These are phyloP conservation scores for Globisporangium polare DNA, from an alignment of 352 stramenopile genomes.

Conservation along the genomic window DNA sequence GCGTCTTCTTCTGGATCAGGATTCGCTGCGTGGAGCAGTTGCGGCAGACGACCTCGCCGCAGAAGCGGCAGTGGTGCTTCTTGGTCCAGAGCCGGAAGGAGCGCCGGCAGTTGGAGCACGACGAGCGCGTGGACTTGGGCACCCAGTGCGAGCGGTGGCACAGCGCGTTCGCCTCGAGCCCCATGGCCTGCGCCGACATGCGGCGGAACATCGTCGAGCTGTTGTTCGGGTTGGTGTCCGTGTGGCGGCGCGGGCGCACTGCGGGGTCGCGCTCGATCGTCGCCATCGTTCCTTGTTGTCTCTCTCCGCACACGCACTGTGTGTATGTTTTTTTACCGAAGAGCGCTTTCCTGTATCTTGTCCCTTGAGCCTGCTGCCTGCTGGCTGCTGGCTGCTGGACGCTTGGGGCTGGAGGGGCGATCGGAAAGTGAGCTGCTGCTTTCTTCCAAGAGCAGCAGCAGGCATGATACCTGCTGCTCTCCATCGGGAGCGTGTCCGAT, in stretches of 20 bases:
- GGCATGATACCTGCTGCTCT: not conserved
- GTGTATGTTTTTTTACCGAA: not conserved
- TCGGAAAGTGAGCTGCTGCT: constrained; percentile 1
- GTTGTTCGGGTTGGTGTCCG: constrained; percentile 2
- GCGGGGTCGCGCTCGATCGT: not conserved
- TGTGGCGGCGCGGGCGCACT: constrained; percentile 5
- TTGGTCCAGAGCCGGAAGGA: constrained; percentile 55
- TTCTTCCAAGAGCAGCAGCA: not conserved
- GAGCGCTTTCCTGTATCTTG: not conserved
- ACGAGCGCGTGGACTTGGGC: constrained; percentile 59
- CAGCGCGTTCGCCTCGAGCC: constrained; percentile 60
- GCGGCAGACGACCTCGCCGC: constrained; percentile 72
- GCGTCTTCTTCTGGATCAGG: constrained; percentile 65
- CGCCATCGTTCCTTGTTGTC: not conserved
- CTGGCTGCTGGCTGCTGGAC: not conserved
- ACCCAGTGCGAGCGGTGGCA: constrained; percentile 76
- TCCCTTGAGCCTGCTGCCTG: not conserved
- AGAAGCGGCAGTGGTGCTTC: constrained; percentile 80
- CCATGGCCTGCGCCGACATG: constrained; percentile 59
- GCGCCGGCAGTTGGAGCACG: constrained; percentile 62
- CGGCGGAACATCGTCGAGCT: constrained; percentile 36
- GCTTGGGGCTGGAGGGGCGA: not conserved
- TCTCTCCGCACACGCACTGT: not conserved
- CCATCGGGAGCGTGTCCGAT: not conserved
- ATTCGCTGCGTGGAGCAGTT: constrained; percentile 71